Base-by-base conservation (phyloP, 208 protist genomes). In the Leishmania tropica region DNA sequence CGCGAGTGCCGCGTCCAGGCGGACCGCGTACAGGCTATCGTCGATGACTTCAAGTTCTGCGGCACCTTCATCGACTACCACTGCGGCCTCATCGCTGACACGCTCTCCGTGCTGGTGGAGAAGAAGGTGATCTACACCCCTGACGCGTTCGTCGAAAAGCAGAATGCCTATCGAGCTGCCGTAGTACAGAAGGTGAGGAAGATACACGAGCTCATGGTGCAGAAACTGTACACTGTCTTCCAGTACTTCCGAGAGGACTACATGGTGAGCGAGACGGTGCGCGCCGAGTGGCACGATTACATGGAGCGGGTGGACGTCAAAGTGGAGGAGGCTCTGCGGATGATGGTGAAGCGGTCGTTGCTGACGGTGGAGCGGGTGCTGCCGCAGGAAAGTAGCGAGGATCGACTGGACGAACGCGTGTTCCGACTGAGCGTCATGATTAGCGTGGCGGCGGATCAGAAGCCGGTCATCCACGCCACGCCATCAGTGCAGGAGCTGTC, bases 381-480 rank as follows among this genome's bases (percentile, higher is more conserved):
- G 65, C 97, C 96, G 54, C 90, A 93, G 60, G 97, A 99, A 83
- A 92, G 94, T 56, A 97, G 92, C 47, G 92, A 97, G 79, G 94
- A 97, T 82, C 92, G 90, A 28, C 85, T 94, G 48, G 93, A 97
- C 62, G 93, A 97, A 85, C 94, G 96, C 81, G 89, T 99, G 35
- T 99, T 99, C 91, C 87, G 90, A 19, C 88, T 99, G 56, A 95
- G 96, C 83, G 98, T 99, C n/a, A 94, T 98, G 53, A 97, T 99
- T 78, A 96, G 92, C 40, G 94, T 95, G 37, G 76, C 85, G 73
- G 81, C 88, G 53, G 84, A 92, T 75, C 89, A 93, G 56, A 97
- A 93, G 85, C 90, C 93, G 8, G 87, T 93, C 68, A 96, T 98
- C 58, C 96, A 97, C 83, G 93, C 98, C 47, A 81, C 95, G 47